These are phyloP conservation scores for Fusarium sp. DNA, from an alignment of 2,329 filamentous ascomycete species.

Conservation along the genomic window DNA sequence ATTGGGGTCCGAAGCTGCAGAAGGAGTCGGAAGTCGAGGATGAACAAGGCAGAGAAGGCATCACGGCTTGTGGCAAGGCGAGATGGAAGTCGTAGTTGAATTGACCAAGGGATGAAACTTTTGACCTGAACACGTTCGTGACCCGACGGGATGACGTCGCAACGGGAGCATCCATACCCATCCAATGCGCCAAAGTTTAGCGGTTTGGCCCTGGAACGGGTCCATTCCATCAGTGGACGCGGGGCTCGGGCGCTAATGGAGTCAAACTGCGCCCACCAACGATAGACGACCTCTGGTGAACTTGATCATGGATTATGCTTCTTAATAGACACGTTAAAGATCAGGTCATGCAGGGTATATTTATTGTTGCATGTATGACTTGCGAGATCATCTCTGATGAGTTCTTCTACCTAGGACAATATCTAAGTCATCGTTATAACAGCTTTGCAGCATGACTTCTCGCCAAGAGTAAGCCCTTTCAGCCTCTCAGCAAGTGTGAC, in stretches of 20 bases:
- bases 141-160: constrained; percentile 13
- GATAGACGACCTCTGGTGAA: not conserved
- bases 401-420: not conserved
- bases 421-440: not conserved
- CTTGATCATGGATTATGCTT: not conserved
- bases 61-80: not conserved
- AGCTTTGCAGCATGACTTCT: not conserved
- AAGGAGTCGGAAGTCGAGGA: not conserved
- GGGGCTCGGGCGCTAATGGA: constrained; percentile 28
- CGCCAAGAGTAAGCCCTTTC: not conserved
- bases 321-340: not conserved
- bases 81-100: not conserved
- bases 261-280: not conserved
- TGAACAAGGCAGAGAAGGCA: not conserved
- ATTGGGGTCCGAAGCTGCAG: constrained; percentile 16
- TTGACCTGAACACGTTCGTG: not conserved
- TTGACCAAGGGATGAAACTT: not conserved
- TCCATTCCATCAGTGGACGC: not conserved
- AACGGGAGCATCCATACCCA: not conserved
- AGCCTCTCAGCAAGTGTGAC: not conserved
- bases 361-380: not conserved
- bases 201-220: constrained; percentile 7
- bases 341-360: not conserved
- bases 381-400: not conserved
- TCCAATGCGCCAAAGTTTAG: constrained; percentile 15